phyloP scores from a whole-genome alignment of 306 rosid species.

The Morella rubra region DNA sequence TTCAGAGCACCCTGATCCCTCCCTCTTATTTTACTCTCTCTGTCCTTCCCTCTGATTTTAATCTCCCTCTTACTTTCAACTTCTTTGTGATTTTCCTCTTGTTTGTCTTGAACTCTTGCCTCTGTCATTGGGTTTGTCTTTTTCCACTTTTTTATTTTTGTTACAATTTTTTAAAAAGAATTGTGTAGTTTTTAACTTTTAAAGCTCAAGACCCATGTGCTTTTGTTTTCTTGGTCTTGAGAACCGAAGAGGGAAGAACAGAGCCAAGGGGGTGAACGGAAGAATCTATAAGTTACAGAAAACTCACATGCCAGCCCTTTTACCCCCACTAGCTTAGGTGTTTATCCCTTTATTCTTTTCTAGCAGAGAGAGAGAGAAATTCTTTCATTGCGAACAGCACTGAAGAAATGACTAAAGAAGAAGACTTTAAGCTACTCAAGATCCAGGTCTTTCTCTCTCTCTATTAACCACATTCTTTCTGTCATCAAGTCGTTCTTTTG shows the following conservation, averaged over 20 bases:
- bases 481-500: slow-evolving; percentile 18
- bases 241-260: slow-evolving; percentile 8
- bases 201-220: slow-evolving; percentile 49
- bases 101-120: not conserved
- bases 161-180: not conserved
- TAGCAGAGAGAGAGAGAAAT: slow-evolving; percentile 27
- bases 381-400: slow-evolving; percentile 49
- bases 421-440: slow-evolving; percentile 92
- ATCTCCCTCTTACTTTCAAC: not conserved
- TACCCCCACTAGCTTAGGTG: slow-evolving; percentile 23
- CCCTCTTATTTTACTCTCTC: slow-evolving; percentile 7
- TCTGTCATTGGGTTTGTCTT: too few relatives aligned
- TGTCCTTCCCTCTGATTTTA: slow-evolving; percentile 2
- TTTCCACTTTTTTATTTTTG: not conserved
- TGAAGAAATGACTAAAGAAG: slow-evolving; percentile 90
- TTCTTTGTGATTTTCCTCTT: slow-evolving; percentile 14
- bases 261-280: not conserved
- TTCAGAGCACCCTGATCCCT: slow-evolving; percentile 22
- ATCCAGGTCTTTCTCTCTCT: slow-evolving; percentile 64
- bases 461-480: slow-evolving; percentile 32
- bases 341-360: slow-evolving; percentile 15
- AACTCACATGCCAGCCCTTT: slow-evolving; percentile 34
- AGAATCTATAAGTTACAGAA: slow-evolving; percentile 33
- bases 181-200: not conserved
- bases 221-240: slow-evolving; percentile 42